phyloP scores from a whole-genome alignment of 805 yeast species.

The Schwanniomyces yamadae region DNA sequence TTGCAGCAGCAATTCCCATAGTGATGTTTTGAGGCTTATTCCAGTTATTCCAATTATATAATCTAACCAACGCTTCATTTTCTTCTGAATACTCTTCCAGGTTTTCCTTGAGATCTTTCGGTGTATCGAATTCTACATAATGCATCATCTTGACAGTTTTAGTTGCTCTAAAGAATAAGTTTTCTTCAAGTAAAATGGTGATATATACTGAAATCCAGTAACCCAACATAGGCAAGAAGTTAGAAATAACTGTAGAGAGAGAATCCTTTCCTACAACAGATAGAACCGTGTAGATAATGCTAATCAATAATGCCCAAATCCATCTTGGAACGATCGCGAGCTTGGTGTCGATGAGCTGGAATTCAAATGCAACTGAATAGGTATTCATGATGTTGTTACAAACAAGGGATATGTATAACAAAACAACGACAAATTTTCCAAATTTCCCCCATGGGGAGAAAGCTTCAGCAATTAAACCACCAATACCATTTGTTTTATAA shows the following conservation, averaged over 20 bases:
- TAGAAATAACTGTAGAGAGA: conserved; percentile 33
- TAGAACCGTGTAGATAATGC: conserved; percentile 30
- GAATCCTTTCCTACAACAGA: conserved; percentile 34
- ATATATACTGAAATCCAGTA: conserved; percentile 43
- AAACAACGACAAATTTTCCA: conserved; percentile 32
- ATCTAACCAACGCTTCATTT: conserved; percentile 3
- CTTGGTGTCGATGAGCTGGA: conserved; percentile 29
- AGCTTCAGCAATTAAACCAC: conserved; percentile 30
- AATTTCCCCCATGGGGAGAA: conserved; percentile 38
- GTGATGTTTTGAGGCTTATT: conserved; percentile 26
- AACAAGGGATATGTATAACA: conserved; percentile 31
- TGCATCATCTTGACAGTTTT: conserved; percentile 21
- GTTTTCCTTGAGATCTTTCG: conserved; percentile 9
- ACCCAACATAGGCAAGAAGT: conserved; percentile 42
- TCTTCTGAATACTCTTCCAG: conserved; percentile 1
- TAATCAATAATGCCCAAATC: conserved; percentile 35
- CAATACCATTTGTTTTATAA: conserved; percentile 28
- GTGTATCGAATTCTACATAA: conserved; percentile 26
- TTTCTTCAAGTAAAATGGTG: conserved; percentile 33
- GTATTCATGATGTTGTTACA: conserved; percentile 39
- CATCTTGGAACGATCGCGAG: conserved; percentile 35
- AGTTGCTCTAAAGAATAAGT: conserved; percentile 28
- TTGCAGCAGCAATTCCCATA: conserved; percentile 33
- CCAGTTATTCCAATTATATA: conserved; percentile 34
- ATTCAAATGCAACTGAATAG: conserved; percentile 34